Evolutionary conservation across 768 basidiomycete species (phyloP).

Genomic region (Hysterangium stoloniferum): DNA sequence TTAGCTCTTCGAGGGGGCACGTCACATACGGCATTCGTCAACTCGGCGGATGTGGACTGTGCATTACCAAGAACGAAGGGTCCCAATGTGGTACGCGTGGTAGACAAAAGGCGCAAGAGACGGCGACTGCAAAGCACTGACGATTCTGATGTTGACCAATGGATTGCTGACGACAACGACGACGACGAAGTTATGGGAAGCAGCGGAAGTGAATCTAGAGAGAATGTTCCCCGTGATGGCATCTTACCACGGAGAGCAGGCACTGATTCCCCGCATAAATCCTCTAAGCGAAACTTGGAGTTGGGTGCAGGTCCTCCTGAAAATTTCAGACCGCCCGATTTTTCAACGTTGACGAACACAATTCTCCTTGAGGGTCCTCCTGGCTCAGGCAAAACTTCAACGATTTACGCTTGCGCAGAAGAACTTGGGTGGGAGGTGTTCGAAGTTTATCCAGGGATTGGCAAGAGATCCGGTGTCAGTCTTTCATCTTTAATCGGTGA

Average conservation of each 20-base stretch:
- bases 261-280: neutral
- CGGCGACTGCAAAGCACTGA: constrained; percentile 45
- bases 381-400: constrained; percentile 86
- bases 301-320: neutral
- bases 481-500: constrained; percentile 81
- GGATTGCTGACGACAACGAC: constrained; percentile 44
- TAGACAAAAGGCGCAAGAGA: constrained; percentile 46
- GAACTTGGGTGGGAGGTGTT: constrained; percentile 96
- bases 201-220: neutral
- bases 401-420: constrained; percentile 88
- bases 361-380: constrained; percentile 78
- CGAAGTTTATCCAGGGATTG: constrained; percentile 93
- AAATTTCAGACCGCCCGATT: neutral
- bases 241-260: constrained; percentile 5
- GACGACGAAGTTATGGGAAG: constrained; percentile 15
- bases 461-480: constrained; percentile 75
- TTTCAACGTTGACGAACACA: constrained; percentile 59
- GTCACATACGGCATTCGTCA: constrained; percentile 1
- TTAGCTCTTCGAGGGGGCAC: constrained; percentile 30
- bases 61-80: constrained; percentile 42
- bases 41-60: constrained; percentile 17
- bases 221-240: neutral
- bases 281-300: neutral
- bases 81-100: constrained; percentile 48
- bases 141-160: constrained; percentile 37